Evolutionary conservation across 1,284 basidiomycete genomes (phyloP), one percentile per base, ranked within the genome.

Genomic region (Retiboletus fuscus): DNA sequence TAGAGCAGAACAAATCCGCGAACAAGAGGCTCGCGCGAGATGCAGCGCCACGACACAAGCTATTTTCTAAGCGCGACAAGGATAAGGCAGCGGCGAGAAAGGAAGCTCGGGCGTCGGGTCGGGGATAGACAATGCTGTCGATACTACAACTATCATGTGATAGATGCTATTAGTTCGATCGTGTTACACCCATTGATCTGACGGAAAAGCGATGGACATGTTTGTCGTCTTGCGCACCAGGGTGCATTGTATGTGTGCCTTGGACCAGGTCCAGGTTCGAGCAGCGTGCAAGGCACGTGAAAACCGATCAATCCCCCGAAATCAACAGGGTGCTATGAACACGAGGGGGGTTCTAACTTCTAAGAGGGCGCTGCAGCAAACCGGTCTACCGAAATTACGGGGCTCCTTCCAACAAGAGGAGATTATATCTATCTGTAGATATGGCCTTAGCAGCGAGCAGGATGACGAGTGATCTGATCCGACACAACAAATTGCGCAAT

Each of bases 1-100:
- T 95, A 66, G 96, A 97, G 83, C 93, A 95, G 83, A 96, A 96
- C 85, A 96, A 95, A 84, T 94, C 92, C 44, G 92, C 93, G 72
- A 97, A 97, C 86, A 93, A 93, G 84, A 90, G 91, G 74, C 87
- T 97, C 49, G 91, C 94, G 61, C 89, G 91, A 72, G 92, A 93
- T 70, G 85, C 84, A 13, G 85, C 88, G 26, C 80, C 83, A 62
- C 89, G 94, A 69, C 91, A 95, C 86, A 94, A 94, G 83, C 83
- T 96, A 64, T 96, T 96, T 82, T 87, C 90, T 69, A 95, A 94
- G 82, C 90, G 94, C 57, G 93, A 95, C 73, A 91, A 91, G 83
- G 90, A 92, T 30, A 86, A 88, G 74, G 88, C 85, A 41, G 78
- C 81, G 44, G 90, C 89, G 68, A 85, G 87, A 76, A 92, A 91